A percentile compares a stretch with the other conserved stretches of the same genome.
phyloP scores from a whole-genome alignment of 1,284 basidiomycete genomes.

The Marasmius fiardii region DNA sequence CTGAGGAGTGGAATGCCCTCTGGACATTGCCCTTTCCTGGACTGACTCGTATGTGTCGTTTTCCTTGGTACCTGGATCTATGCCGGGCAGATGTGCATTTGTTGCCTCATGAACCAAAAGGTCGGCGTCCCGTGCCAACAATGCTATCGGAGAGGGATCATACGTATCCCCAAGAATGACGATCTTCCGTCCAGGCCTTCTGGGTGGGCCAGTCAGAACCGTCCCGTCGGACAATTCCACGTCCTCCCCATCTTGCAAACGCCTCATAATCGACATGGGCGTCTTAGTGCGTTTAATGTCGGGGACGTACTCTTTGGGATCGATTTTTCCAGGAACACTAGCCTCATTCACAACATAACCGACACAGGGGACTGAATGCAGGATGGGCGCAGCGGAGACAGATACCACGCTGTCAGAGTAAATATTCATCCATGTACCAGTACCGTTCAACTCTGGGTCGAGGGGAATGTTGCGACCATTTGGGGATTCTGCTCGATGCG shows the following conservation, averaged over 20 bases:
- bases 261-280: conserved; percentile 69
- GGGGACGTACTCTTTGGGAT: conserved; percentile 60
- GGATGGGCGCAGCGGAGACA: conserved; percentile 83
- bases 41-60: conserved; percentile 61
- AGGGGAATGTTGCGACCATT: conserved; percentile 66
- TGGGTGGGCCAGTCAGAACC: conserved; percentile 67
- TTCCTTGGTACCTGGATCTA: conserved; percentile 54
- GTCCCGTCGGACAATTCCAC: conserved; percentile 78
- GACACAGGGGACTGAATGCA: conserved; percentile 79
- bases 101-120: conserved; percentile 86
- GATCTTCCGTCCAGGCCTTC: conserved; percentile 68
- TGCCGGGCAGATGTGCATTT: conserved; percentile 80
- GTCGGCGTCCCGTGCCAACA: conserved; percentile 59
- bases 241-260: conserved; percentile 67
- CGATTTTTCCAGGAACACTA: conserved; percentile 73
- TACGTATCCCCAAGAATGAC: conserved; percentile 82
- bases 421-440: conserved; percentile 71
- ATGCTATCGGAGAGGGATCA: conserved; percentile 64
- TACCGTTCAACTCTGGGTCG: conserved; percentile 26
- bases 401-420: conserved; percentile 57
- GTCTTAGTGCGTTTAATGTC: conserved; percentile 69
- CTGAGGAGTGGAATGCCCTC: conserved; percentile 91
- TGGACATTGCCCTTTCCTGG: conserved; percentile 63
- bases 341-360: conserved; percentile 82
- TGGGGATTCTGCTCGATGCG: conserved; percentile 55